phyloP scores from a whole-genome alignment of 2,329 filamentous ascomycete genomes.

The Byssothecium circinans region DNA sequence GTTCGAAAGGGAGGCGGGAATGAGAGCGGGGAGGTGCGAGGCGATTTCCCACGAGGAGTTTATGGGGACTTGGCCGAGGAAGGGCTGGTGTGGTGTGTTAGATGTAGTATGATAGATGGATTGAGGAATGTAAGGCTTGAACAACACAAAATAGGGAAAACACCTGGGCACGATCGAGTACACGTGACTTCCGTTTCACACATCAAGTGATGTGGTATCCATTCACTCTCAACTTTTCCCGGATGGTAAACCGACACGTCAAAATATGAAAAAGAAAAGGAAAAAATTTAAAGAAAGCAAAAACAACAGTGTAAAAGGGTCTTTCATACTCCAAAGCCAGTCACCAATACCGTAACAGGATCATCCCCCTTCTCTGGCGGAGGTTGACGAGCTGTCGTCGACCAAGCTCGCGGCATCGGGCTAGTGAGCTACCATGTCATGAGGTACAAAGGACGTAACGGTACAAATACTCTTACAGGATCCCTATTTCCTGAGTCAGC shows the following conservation, averaged over 20 bases:
- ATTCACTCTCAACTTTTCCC: no score
- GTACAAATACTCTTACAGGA: no score
- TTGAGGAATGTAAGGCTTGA: no score
- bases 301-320: background rate
- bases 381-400: constrained; percentile 34
- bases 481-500: no score
- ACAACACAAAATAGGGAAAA: no score
- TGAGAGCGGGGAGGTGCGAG: constrained; percentile 37
- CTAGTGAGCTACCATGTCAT: background rate
- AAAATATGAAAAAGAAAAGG: background rate
- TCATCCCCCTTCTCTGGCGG: constrained; percentile 29
- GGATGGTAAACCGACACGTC: no score
- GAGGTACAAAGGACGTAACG: no score
- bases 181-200: no score
- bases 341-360: constrained; percentile 41
- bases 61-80: constrained; percentile 31
- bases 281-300: no score
- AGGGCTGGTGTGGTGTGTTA: constrained; percentile 24
- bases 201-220: no score
- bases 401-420: constrained; percentile 19
- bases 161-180: no score
- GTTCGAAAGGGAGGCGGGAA: constrained; percentile 26
- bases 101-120: no score
- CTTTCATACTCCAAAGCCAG: constrained; percentile 37
- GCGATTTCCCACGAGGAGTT: constrained; percentile 45